phyloP scores from a whole-genome alignment of 768 basidiomycete genomes.

The Lactarius evosmus region DNA sequence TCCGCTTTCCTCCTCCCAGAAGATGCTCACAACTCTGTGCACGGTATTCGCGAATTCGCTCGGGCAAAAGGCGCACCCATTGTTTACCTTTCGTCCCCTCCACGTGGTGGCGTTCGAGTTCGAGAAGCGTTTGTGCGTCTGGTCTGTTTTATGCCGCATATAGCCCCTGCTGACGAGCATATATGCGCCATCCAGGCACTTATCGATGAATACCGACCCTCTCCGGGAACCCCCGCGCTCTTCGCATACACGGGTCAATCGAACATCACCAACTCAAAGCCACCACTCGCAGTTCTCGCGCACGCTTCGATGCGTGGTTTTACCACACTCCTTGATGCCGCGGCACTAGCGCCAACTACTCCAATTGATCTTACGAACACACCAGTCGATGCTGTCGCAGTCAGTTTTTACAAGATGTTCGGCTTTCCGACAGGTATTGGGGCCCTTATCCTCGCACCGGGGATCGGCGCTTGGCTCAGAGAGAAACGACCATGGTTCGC shows the following conservation, averaged over 20 bases:
- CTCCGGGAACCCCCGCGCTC: constrained; percentile 51
- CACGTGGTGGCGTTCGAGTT: constrained; percentile 61
- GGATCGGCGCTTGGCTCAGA: constrained; percentile 65
- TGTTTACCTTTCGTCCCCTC: constrained; percentile 61
- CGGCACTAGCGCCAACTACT: constrained; percentile 74
- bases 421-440: constrained; percentile 85
- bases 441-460: constrained; percentile 49
- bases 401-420: constrained; percentile 91
- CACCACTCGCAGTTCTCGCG: constrained; percentile 57
- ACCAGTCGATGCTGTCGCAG: constrained; percentile 75
- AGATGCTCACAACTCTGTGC: constrained; percentile 83
- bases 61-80: constrained; percentile 50
- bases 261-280: constrained; percentile 77
- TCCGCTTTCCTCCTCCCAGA: constrained; percentile 63
- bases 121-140: constrained; percentile 54
- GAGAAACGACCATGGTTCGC: constrained; percentile 72
- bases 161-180: constrained; percentile 7
- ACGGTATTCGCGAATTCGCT: constrained; percentile 77
- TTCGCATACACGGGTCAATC: constrained; percentile 80
- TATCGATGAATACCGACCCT: constrained; percentile 50
- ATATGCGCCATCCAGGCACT: constrained; percentile 43
- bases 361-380: constrained; percentile 59
- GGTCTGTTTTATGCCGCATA: not conserved
- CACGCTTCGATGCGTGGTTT: constrained; percentile 70
- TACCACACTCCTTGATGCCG: constrained; percentile 74